These are phyloP conservation scores for Pichia nakasei DNA, from an alignment of 805 yeast genomes.

Conservation along the genomic window DNA sequence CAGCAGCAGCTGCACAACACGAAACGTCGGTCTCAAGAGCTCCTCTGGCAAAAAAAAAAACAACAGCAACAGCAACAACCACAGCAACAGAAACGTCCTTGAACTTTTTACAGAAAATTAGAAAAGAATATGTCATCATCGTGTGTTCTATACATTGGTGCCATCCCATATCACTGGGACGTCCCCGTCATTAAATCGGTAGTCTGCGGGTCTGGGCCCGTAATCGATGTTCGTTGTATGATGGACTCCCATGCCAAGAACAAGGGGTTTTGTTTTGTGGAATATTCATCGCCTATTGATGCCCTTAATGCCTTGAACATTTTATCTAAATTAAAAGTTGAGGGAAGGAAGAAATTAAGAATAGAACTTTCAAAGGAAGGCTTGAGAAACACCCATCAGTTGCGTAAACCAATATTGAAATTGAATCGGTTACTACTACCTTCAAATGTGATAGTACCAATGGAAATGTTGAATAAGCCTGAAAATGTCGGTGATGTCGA, in stretches of 20 bases:
- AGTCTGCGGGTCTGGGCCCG: conserved; percentile 65
- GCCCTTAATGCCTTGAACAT: conserved; percentile 42
- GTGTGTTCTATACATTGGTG: conserved; percentile 49
- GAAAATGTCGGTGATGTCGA: conserved; percentile 1
- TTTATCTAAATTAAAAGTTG: conserved; percentile 36
- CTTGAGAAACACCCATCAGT: conserved; percentile 28
- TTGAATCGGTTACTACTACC: conserved; percentile 43
- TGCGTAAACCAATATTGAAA: conserved; percentile 33
- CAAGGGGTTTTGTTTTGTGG: conserved; percentile 63
- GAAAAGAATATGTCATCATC: conserved; percentile 13
- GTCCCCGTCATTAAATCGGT: conserved; percentile 52
- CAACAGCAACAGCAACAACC: no score
- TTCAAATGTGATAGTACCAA: conserved; percentile 48
- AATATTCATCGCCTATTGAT: conserved; percentile 42
- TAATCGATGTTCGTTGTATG: conserved; percentile 59
- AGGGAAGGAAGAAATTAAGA: conserved; percentile 40
- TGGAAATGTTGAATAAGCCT: conserved; percentile 29
- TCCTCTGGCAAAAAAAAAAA: no score
- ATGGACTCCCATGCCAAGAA: conserved; percentile 49
- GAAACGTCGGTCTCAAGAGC: no score
- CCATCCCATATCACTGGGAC: conserved; percentile 66
- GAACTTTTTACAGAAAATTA: background rate
- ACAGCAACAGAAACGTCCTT: no score
- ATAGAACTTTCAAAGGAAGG: conserved; percentile 59
- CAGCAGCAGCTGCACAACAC: no score